These are phyloP conservation scores for Chaetomiaceae sp. DNA, from an alignment of 2,329 filamentous ascomycete genomes.

Conservation along the genomic window DNA sequence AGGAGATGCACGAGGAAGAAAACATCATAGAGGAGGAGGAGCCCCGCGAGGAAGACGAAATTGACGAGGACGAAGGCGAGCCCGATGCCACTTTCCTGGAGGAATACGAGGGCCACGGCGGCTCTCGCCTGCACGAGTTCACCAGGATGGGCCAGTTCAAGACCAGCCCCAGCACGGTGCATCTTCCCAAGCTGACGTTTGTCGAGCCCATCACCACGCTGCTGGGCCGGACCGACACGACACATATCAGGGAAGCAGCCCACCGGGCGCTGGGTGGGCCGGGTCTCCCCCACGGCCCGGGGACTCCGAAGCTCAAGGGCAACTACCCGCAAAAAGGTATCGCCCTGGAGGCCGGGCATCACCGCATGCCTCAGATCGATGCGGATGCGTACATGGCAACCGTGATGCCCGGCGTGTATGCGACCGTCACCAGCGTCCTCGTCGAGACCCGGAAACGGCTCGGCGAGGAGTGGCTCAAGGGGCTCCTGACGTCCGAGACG, in stretches of 20 bases:
- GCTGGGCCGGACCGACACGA: constrained; percentile 62
- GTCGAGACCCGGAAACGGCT: constrained; percentile 70
- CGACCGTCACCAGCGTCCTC: constrained; percentile 60
- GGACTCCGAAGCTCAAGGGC: constrained; percentile 57
- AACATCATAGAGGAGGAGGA: constrained; percentile 29
- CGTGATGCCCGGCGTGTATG: constrained; percentile 66
- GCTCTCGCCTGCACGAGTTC: constrained; percentile 64
- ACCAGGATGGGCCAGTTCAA: constrained; percentile 70
- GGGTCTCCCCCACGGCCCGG: constrained; percentile 70
- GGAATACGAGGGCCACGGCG: constrained; percentile 18
- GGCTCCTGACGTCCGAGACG: constrained; percentile 53
- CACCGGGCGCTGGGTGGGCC: constrained; percentile 71
- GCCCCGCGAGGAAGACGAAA: constrained; percentile 32
- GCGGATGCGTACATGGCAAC: constrained; percentile 67
- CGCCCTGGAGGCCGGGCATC: constrained; percentile 57
- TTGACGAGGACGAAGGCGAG: constrained; percentile 33
- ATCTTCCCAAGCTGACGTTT: constrained; percentile 66
- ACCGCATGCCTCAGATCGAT: constrained; percentile 68
- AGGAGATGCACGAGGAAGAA: constrained; percentile 32
- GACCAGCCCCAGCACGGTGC: constrained; percentile 67
- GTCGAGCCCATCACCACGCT: constrained; percentile 65
- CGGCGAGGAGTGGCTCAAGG: constrained; percentile 64
- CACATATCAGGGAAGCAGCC: constrained; percentile 69
- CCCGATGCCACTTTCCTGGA: constrained; percentile 29
- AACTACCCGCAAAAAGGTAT: constrained; percentile 60